Evolutionary conservation across 345 rosid species (phyloP).

Genomic region (Citrus hindsii): DNA sequence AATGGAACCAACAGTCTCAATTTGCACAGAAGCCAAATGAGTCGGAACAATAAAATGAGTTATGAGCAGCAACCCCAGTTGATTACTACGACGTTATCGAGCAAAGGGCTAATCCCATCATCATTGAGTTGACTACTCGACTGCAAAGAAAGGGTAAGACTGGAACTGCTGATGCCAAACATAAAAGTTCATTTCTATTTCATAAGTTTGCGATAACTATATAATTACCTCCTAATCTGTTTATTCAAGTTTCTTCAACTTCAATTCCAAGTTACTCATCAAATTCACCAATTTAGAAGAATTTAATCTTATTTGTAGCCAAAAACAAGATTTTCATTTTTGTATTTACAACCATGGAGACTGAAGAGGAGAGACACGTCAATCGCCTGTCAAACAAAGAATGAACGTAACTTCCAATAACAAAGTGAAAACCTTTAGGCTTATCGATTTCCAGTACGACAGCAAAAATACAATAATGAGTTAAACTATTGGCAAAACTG

Average conservation of each 20-base stretch:
- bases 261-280: background rate
- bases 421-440: background rate
- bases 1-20: background rate
- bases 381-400: background rate
- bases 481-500: background rate
- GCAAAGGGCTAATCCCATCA: background rate
- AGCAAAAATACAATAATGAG: background rate
- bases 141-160: background rate
- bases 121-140: background rate
- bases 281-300: background rate
- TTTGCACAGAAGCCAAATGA: background rate
- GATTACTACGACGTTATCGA: no score
- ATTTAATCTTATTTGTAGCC: background rate
- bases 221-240: background rate
- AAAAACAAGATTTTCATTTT: background rate
- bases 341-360: background rate
- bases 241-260: background rate
- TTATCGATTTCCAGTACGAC: background rate
- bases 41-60: background rate
- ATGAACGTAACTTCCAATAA: background rate
- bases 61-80: background rate
- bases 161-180: background rate
- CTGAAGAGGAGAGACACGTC: background rate
- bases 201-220: background rate
- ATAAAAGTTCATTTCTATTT: background rate